Conservation (phyloP, 1,284 basidiomycete genomes). For the Wallemia hederae region DNA sequence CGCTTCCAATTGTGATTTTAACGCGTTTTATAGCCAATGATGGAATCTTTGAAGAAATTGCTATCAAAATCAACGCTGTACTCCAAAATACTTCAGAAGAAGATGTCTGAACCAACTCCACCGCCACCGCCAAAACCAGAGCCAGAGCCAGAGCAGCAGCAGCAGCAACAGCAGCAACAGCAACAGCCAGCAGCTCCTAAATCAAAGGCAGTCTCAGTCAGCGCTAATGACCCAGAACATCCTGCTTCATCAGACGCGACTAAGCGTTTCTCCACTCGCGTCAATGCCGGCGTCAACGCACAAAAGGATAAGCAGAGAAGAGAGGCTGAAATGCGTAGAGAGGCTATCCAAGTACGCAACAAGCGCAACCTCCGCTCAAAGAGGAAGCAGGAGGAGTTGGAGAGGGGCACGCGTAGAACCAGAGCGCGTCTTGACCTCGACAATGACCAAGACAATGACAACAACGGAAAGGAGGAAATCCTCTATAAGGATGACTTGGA, state of each 20-base stretch:
- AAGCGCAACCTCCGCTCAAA: background rate
- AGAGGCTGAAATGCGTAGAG: background rate
- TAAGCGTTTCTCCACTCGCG: background rate
- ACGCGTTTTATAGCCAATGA: background rate
- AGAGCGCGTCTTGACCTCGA: too few relatives aligned
- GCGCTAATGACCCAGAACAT: background rate
- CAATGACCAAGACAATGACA: background rate
- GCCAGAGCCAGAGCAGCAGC: background rate
- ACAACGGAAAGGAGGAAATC: background rate
- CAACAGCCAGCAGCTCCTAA: too few relatives aligned
- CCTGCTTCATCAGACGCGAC: background rate
- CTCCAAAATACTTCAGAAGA: background rate
- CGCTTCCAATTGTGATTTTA: background rate
- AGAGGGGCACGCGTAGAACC: background rate
- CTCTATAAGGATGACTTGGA: background rate
- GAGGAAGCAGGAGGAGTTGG: background rate
- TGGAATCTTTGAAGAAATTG: background rate
- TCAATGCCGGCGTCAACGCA: background rate
- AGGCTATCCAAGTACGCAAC: background rate
- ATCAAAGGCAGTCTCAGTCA: background rate
- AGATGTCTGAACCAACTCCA: background rate
- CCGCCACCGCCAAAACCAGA: background rate
- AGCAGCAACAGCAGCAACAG: too few relatives aligned
- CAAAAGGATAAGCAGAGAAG: background rate
- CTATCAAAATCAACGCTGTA: background rate